Evolutionary conservation across 139 green algal genomes (phyloP), one percentile per base, ranked within the genome.

Genomic region (Chlorella sp.): DNA sequence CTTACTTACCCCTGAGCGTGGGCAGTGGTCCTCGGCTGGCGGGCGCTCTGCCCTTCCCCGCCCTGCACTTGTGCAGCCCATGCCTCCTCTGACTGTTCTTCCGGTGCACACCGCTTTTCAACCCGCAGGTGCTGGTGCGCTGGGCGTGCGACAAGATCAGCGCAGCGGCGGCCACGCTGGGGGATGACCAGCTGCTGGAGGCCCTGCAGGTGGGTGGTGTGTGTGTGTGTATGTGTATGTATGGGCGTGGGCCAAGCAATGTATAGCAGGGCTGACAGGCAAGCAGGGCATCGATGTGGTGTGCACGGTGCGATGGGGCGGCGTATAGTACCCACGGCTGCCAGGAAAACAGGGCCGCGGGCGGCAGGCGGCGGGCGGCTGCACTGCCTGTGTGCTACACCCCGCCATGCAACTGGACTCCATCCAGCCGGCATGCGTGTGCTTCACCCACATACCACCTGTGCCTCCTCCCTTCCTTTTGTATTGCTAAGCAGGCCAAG

Each of bases 111-210:
- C 64, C 24, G 64, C 22, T 71, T 9, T 14, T 30, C 5, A 4
- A 14, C 32, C 4, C 48, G 40, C 84, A 91, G 77, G 95, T 98
- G 66, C 88, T 98, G 77, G n/a, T 93, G 15, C 94, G 96, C 86
- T 99, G 97, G 97, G 97, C 96, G 2, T 96, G 94, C 53, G 92
- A 95, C 87, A 98, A 98, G 79, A 97, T 99, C 88, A 92, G 53
- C 30, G 89, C 94, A 0, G 89, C 84, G 32, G 88, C 86, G 15
- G 21, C 73, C 76, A 75, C 32, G 9, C 79, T 94, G 32, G 75
- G 93, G 3, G 96, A 99, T 85, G 86, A 86, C 0, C 82, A 93
- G 66, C 88, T 99, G 32, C 93, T 93, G 61, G 93, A 96, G 9
- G 57, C 87, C 75, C 83, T 99, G 32, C 77, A 90, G 86, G 86